Evolutionary conservation across 169 alveolate genomes (phyloP).

Genomic region (Perkinsus marinus): DNA sequence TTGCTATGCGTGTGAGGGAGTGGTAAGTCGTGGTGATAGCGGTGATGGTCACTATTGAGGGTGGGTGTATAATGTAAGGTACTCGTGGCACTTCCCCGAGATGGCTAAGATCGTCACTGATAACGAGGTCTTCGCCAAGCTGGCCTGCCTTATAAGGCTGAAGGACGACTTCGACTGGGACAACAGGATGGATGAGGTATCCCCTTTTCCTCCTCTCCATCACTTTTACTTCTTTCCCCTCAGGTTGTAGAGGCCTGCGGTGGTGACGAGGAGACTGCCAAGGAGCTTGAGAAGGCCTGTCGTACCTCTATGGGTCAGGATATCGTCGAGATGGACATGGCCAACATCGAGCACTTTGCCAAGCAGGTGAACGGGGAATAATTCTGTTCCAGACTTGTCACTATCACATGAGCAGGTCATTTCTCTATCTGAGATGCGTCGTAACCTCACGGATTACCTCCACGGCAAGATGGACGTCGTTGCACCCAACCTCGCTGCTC

Average conservation of each 20-base stretch:
- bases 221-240: background rate
- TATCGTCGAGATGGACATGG: constrained; percentile 71
- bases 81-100: constrained; percentile 99
- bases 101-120: constrained; percentile 89
- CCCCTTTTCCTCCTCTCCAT: background rate
- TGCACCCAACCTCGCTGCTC: constrained; percentile 93
- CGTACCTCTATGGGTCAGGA: constrained; percentile 91
- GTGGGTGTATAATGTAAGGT: constrained; percentile 37
- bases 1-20: constrained; percentile 90
- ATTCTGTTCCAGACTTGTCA: background rate
- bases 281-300: constrained; percentile 68
- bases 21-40: constrained; percentile 50
- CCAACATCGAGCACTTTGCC: constrained; percentile 73
- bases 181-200: constrained; percentile 16
- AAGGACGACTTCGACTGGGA: constrained; percentile 52
- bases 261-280: constrained; percentile 68
- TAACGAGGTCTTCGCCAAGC: constrained; percentile 75
- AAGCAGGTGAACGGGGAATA: no score
- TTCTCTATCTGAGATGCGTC: constrained; percentile 70
- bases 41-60: background rate
- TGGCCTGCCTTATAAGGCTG: constrained; percentile 58
- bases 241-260: constrained; percentile 60
- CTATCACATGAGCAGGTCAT: background rate
- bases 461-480: constrained; percentile 75
- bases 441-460: constrained; percentile 67